phyloP scores from a whole-genome alignment of 495 filamentous ascomycete genomes.

The Haplographium delicatum region DNA sequence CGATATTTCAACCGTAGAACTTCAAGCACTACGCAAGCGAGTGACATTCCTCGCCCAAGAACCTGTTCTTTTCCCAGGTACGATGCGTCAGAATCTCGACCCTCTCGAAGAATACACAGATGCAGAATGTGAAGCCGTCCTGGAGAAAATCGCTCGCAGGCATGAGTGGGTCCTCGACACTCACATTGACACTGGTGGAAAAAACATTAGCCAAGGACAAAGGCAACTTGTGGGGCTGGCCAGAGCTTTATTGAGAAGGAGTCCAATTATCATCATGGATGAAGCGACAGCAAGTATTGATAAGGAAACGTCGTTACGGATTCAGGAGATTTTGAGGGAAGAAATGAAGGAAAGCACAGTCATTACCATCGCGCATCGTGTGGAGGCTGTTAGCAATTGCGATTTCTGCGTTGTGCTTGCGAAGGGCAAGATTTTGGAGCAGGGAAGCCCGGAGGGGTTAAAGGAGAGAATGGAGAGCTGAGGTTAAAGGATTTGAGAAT shows the following conservation, averaged over 20 bases:
- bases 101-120: conserved; percentile 32
- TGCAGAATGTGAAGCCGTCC: conserved; percentile 43
- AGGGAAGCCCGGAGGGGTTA: conserved; percentile 28
- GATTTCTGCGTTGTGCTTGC: conserved; percentile 69
- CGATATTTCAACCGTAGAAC: conserved; percentile 54
- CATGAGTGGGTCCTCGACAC: conserved; percentile 52
- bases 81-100: conserved; percentile 55
- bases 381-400: conserved; percentile 46
- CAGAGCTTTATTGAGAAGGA: conserved; percentile 52
- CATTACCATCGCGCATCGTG: conserved; percentile 78
- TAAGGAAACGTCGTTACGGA: conserved; percentile 65
- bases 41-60: conserved; percentile 50
- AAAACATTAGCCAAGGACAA: conserved; percentile 40
- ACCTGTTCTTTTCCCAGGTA: conserved; percentile 58
- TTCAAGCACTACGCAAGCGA: conserved; percentile 49
- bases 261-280: conserved; percentile 59
- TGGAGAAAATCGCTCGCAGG: conserved; percentile 44
- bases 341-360: conserved; percentile 76
- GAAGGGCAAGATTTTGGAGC: conserved; percentile 46
- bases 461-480: conserved; percentile 8
- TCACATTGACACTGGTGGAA: conserved; percentile 51
- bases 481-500: too few species aligned
- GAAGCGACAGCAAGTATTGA: conserved; percentile 88
- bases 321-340: conserved; percentile 69
- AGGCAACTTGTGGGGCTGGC: conserved; percentile 57